These are phyloP conservation scores for Clonostachys chloroleuca DNA, from an alignment of 2,329 filamentous ascomycete species.

Conservation along the genomic window DNA sequence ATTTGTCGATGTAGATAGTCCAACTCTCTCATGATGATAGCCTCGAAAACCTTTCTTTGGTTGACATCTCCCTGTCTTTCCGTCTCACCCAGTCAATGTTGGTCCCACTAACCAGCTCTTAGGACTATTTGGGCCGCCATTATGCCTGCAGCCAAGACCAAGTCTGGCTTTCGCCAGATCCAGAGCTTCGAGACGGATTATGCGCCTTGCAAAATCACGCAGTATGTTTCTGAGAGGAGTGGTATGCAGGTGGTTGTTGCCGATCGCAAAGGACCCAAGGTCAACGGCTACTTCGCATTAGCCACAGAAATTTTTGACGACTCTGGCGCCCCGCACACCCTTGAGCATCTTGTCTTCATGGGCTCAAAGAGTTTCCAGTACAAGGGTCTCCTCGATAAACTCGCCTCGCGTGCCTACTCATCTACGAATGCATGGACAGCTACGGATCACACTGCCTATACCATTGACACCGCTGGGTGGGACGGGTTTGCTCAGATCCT, in stretches of 20 bases:
- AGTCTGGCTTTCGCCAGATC: constrained; percentile 71
- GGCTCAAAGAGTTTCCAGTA: constrained; percentile 91
- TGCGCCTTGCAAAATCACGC: constrained; percentile 80
- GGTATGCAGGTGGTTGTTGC: constrained; percentile 94
- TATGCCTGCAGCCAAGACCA: constrained; percentile 50
- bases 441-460: constrained; percentile 94
- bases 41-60: too few species aligned
- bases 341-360: constrained; percentile 84
- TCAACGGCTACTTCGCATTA: constrained; percentile 90
- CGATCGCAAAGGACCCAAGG: constrained; percentile 89
- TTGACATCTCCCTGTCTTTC: too few species aligned
- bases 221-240: constrained; percentile 93
- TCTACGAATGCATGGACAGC: constrained; percentile 96
- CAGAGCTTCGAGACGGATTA: constrained; percentile 89
- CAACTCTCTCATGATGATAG: too few species aligned
- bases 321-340: constrained; percentile 83
- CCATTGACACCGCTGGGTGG: constrained; percentile 92
- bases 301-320: constrained; percentile 98
- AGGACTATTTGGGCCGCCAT: constrained; percentile 5
- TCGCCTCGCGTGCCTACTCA: constrained; percentile 90
- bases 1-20: too few species aligned
- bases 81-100: too few species aligned
- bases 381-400: constrained; percentile 91
- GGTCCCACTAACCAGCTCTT: too few species aligned
- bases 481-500: constrained; percentile 93